Evolutionary conservation across 1,284 basidiomycete genomes (phyloP).

Genomic region (Pseudomicrostroma phylloplanum): DNA sequence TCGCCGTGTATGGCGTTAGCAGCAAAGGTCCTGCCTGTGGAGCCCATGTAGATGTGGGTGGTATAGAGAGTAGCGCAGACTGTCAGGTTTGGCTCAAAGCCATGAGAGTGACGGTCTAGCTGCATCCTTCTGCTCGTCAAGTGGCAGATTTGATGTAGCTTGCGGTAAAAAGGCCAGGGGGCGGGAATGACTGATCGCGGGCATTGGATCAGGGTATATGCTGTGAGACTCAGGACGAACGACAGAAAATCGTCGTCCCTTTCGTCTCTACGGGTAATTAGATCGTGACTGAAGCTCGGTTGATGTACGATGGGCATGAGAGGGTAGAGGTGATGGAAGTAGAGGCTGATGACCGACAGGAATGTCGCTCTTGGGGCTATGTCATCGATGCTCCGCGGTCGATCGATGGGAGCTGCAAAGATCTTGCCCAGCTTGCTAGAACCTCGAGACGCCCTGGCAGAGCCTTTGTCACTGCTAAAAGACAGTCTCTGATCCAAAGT

Average conservation of each 20-base stretch:
- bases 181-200: slow-evolving; percentile 29
- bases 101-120: slow-evolving; percentile 14
- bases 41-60: slow-evolving; percentile 38
- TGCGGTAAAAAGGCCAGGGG: slow-evolving; percentile 26
- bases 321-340: slow-evolving; percentile 34
- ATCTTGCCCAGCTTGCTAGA: slow-evolving; percentile 11
- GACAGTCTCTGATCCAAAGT: too few species aligned
- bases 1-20: slow-evolving; percentile 35
- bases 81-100: slow-evolving; percentile 27
- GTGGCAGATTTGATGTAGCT: slow-evolving; percentile 35
- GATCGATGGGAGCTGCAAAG: slow-evolving; percentile 23
- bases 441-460: not conserved
- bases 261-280: slow-evolving; percentile 29
- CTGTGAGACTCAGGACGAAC: slow-evolving; percentile 30
- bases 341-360: slow-evolving; percentile 27
- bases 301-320: slow-evolving; percentile 30
- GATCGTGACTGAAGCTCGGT: slow-evolving; percentile 27
- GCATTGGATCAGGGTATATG: slow-evolving; percentile 32
- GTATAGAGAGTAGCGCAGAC: slow-evolving; percentile 35
- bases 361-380: slow-evolving; percentile 34
- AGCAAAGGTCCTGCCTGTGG: slow-evolving; percentile 23
- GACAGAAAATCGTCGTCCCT: slow-evolving; percentile 27
- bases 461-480: too few species aligned
- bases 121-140: slow-evolving; percentile 30
- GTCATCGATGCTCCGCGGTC: slow-evolving; percentile 31